Evolutionary conservation across 2,329 filamentous ascomycete genomes (phyloP).

Genomic region (Stromatinia cepivora): DNA sequence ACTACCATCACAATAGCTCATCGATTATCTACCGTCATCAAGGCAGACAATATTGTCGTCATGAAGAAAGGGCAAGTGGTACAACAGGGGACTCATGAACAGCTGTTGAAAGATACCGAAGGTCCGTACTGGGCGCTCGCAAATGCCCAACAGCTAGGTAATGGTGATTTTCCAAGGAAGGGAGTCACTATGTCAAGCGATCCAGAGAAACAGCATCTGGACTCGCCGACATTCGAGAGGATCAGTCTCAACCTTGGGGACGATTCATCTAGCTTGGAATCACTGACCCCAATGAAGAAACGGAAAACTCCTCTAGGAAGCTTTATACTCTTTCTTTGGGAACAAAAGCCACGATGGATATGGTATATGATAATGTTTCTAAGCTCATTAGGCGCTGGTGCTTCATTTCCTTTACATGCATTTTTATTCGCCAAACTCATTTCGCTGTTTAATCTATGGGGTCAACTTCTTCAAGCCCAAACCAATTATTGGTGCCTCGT

Average conservation of each 20-base stretch:
- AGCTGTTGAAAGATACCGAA: slow-evolving; percentile 57
- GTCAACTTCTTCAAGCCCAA: slow-evolving; percentile 29
- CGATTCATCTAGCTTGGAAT: not conserved
- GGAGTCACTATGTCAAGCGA: not conserved
- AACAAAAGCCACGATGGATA: slow-evolving; percentile 20
- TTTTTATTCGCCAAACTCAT: slow-evolving; percentile 41
- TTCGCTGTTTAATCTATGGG: slow-evolving; percentile 30
- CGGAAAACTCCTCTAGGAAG: not conserved
- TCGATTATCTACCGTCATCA: slow-evolving; percentile 85
- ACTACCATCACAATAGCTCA: slow-evolving; percentile 94
- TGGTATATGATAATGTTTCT: slow-evolving; percentile 17
- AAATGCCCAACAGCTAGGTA: slow-evolving; percentile 54
- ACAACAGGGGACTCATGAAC: slow-evolving; percentile 73
- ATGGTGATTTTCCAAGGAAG: not conserved
- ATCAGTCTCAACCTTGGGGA: slow-evolving; percentile 5
- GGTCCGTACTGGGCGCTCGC: slow-evolving; percentile 70
- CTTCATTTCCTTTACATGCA: slow-evolving; percentile 44
- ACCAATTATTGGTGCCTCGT: slow-evolving; percentile 52
- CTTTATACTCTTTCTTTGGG: slow-evolving; percentile 36
- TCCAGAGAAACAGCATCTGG: not conserved
- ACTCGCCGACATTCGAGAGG: slow-evolving; percentile 9
- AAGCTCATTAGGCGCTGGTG: slow-evolving; percentile 11
- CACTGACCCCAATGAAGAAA: not conserved
- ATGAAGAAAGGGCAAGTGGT: slow-evolving; percentile 71
- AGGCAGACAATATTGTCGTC: slow-evolving; percentile 81